A percentile compares a stretch with the other conserved stretches of the same genome.
Evolutionary conservation across 2,329 filamentous ascomycete species (phyloP).

Genomic region (Myriosclerotinia duriaeana): DNA sequence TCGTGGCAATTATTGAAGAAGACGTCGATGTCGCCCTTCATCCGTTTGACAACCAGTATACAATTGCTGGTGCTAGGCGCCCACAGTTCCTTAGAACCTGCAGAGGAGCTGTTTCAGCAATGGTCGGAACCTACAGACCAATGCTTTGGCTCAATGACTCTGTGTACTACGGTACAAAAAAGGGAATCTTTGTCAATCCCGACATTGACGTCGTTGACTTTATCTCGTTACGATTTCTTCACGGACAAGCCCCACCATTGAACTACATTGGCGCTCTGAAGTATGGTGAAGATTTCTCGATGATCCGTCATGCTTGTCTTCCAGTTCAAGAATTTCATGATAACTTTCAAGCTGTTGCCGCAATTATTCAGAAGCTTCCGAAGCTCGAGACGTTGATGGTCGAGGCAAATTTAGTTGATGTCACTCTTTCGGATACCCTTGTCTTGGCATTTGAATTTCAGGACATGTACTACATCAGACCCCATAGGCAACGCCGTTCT

Average conservation of each 20-base stretch:
- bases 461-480: not conserved
- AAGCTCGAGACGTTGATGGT: constrained; percentile 4
- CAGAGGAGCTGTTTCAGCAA: not conserved
- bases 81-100: not conserved
- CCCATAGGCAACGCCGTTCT: not conserved
- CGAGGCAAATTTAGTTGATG: not conserved
- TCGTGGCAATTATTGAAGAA: constrained; percentile 4
- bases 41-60: not conserved
- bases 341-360: not conserved
- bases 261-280: not conserved
- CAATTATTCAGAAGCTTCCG: constrained; percentile 12
- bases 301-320: not conserved
- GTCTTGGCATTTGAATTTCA: not conserved
- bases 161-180: not conserved
- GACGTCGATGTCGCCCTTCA: not conserved
- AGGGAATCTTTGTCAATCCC: not conserved
- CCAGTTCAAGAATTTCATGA: not conserved
- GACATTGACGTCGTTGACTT: not conserved
- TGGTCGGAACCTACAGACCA: not conserved
- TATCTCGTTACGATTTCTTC: not conserved
- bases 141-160: not conserved
- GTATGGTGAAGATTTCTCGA: not conserved
- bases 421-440: not conserved
- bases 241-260: not conserved
- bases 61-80: not conserved